Evolutionary conservation across 768 basidiomycete species (phyloP).

Genomic region (Pleurotus pulmonarius): DNA sequence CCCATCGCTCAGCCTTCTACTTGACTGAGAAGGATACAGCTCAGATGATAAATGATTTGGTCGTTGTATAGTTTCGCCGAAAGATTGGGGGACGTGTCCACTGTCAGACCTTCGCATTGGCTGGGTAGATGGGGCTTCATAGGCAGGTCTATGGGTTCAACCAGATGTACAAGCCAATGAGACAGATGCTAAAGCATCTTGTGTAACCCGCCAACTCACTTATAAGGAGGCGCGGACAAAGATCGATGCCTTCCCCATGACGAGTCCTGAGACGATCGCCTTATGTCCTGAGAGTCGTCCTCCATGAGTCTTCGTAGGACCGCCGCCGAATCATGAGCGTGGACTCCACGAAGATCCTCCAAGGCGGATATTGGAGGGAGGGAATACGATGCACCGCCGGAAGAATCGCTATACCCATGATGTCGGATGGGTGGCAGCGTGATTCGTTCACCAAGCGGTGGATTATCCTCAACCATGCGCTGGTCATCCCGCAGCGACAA

Average conservation of each 20-base stretch:
- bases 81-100: not conserved
- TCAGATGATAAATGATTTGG: too few species aligned
- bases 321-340: conserved; percentile 55
- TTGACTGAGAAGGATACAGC: not conserved
- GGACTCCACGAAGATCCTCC: conserved; percentile 55
- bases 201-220: conserved; percentile 15
- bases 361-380: conserved; percentile 68
- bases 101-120: not conserved
- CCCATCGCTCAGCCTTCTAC: not conserved
- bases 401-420: conserved; percentile 18
- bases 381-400: conserved; percentile 41
- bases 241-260: conserved; percentile 40
- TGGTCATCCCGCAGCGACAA: conserved; percentile 26
- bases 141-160: conserved; percentile 4
- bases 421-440: conserved; percentile 39
- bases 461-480: not conserved
- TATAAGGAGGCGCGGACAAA: conserved; percentile 32
- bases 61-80: too few species aligned
- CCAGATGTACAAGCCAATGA: conserved; percentile 12
- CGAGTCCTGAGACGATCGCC: conserved; percentile 22
- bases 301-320: conserved; percentile 62
- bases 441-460: conserved; percentile 23
- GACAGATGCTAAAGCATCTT: conserved; percentile 6
- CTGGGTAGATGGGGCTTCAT: not conserved
- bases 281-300: conserved; percentile 36